A percentile compares a stretch with the other conserved stretches of the same genome.
Evolutionary conservation across 73 alveolate genomes (phyloP).

Genomic region (Durusdinium trenchii): DNA sequence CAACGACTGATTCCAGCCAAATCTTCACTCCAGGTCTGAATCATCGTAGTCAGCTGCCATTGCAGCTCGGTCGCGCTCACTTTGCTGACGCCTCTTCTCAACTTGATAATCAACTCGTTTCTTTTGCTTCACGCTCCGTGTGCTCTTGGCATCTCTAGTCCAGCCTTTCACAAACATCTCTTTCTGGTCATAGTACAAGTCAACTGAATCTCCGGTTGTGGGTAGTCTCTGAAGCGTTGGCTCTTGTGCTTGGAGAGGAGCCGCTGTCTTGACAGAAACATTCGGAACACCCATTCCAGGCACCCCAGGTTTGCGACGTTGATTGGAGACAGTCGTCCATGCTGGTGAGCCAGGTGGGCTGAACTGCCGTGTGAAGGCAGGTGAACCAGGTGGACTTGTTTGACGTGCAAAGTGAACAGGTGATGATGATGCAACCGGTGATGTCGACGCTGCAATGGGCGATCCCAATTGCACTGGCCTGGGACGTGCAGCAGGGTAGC

Average conservation of each 20-base stretch:
- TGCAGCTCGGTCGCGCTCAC: conserved; percentile 75
- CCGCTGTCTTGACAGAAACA: background rate
- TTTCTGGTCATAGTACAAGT: conserved; percentile 74
- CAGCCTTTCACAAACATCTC: conserved; percentile 65
- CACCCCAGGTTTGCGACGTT: conserved; percentile 11
- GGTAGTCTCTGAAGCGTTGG: conserved; percentile 68
- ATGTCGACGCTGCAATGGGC: no score
- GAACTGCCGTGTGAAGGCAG: conserved; percentile 20
- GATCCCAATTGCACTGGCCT: background rate
- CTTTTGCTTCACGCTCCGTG: conserved; percentile 86
- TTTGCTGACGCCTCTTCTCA: conserved; percentile 87
- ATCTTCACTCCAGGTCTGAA: conserved; percentile 48
- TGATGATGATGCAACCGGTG: no score
- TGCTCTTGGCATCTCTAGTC: conserved; percentile 72
- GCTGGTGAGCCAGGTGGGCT: conserved; percentile 82
- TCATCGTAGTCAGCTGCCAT: conserved; percentile 57
- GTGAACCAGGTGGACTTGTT: conserved; percentile 47
- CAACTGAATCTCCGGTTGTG: conserved; percentile 76
- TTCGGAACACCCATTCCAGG: background rate
- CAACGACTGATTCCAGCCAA: no score
- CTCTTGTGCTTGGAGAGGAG: background rate
- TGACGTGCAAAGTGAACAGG: background rate
- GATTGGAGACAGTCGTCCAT: conserved; percentile 57
- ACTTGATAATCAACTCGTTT: conserved; percentile 77
- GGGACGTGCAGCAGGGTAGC: background rate